phyloP scores from a whole-genome alignment of 2,329 filamentous ascomycete genomes.

The Pleomassaria siparia region DNA sequence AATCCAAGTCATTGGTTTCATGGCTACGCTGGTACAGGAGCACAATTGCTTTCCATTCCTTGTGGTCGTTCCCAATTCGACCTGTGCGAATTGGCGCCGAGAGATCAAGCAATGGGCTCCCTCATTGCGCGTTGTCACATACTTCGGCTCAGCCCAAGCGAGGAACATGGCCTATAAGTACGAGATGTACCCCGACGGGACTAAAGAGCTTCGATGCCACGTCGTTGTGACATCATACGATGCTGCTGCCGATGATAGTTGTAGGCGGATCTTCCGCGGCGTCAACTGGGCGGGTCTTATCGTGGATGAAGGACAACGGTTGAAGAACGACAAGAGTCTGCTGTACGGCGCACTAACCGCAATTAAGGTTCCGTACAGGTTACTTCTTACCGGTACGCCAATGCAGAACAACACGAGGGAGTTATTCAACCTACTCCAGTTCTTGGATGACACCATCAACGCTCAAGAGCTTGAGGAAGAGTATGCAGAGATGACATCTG shows the following conservation, averaged over 20 bases:
- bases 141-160: constrained; percentile 75
- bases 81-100: constrained; percentile 94
- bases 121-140: constrained; percentile 82
- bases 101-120: constrained; percentile 96
- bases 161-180: constrained; percentile 77
- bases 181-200: constrained; percentile 75
- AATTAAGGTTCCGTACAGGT: constrained; percentile 77
- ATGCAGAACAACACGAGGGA: constrained; percentile 95
- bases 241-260: constrained; percentile 73
- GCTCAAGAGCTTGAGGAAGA: constrained; percentile 73
- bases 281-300: constrained; percentile 86
- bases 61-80: constrained; percentile 90
- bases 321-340: constrained; percentile 88
- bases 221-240: constrained; percentile 96
- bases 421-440: constrained; percentile 94
- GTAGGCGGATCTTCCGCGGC: constrained; percentile 64
- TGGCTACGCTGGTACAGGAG: constrained; percentile 66
- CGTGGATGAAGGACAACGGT: constrained; percentile 90
- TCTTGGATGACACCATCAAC: constrained; percentile 73
- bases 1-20: constrained; percentile 83
- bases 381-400: constrained; percentile 85
- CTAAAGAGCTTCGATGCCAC: constrained; percentile 76
- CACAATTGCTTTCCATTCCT: constrained; percentile 86
- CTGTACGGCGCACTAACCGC: constrained; percentile 74
- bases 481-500: constrained; percentile 76